Evolutionary conservation across 768 basidiomycete species (phyloP).

Genomic region (Leucosporidium yakuticum): DNA sequence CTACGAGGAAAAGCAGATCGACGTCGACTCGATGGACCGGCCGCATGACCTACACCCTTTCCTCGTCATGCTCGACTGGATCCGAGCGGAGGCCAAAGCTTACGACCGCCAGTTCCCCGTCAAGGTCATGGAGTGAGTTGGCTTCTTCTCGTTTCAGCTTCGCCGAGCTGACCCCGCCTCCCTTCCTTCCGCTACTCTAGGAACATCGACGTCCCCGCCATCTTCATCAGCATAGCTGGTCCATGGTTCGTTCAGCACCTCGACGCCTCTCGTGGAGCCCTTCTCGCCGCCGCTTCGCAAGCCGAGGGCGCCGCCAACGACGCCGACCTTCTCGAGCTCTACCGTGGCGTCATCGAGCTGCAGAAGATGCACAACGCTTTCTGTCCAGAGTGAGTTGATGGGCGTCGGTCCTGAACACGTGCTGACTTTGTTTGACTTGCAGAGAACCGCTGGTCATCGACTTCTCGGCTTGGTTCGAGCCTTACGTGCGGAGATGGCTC

Average conservation of each 20-base stretch:
- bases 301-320: conserved; percentile 60
- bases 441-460: conserved; percentile 54
- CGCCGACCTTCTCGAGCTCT: conserved; percentile 81
- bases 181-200: conserved; percentile 4
- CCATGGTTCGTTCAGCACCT: conserved; percentile 29
- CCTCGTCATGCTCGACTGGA: conserved; percentile 75
- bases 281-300: conserved; percentile 17
- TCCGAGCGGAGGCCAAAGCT: conserved; percentile 76
- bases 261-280: conserved; percentile 10
- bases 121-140: conserved; percentile 67
- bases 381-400: conserved; percentile 66
- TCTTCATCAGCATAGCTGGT: conserved; percentile 45
- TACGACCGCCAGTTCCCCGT: conserved; percentile 82
- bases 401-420: not conserved
- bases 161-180: not conserved
- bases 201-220: conserved; percentile 62
- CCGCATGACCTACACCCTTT: conserved; percentile 76
- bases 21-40: conserved; percentile 35
- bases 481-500: conserved; percentile 83
- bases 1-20: conserved; percentile 37
- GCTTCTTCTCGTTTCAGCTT: not conserved
- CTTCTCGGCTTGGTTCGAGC: conserved; percentile 71
- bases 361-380: conserved; percentile 77
- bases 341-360: conserved; percentile 67
- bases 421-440: not conserved